phyloP scores from a whole-genome alignment of 306 rosid species.

The Quercus berberidifolia region DNA sequence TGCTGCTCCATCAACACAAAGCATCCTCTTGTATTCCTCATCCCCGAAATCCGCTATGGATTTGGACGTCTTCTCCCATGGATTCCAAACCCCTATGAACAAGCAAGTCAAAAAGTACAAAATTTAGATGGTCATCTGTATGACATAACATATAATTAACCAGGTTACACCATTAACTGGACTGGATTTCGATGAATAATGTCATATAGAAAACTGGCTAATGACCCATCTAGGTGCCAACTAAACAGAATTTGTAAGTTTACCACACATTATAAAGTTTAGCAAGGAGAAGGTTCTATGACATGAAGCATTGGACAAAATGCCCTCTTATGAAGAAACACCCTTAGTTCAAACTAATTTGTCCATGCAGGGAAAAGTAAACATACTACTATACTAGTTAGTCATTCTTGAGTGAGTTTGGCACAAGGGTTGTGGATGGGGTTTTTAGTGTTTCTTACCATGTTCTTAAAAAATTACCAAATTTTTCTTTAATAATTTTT shows the following conservation, averaged over 20 bases:
- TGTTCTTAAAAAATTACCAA: not conserved
- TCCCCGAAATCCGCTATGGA: constrained; percentile 68
- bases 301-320: not conserved
- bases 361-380: not conserved
- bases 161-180: not conserved
- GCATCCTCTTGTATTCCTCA: constrained; percentile 84
- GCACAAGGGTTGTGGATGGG: no score
- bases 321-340: not conserved
- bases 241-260: no score
- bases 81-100: constrained; percentile 86
- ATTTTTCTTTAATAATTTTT: not conserved
- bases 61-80: constrained; percentile 79
- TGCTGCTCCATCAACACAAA: constrained; percentile 84
- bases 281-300: not conserved
- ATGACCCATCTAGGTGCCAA: no score
- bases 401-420: not conserved
- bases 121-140: not conserved
- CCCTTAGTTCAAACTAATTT: not conserved
- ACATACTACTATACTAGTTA: no score
- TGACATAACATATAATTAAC: not conserved
- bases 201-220: no score
- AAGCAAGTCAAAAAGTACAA: not conserved
- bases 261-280: no score
- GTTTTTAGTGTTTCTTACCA: not conserved
- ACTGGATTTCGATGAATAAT: not conserved